Conservation (phyloP, 495 filamentous ascomycete species). For the Lichina pygmaea region DNA sequence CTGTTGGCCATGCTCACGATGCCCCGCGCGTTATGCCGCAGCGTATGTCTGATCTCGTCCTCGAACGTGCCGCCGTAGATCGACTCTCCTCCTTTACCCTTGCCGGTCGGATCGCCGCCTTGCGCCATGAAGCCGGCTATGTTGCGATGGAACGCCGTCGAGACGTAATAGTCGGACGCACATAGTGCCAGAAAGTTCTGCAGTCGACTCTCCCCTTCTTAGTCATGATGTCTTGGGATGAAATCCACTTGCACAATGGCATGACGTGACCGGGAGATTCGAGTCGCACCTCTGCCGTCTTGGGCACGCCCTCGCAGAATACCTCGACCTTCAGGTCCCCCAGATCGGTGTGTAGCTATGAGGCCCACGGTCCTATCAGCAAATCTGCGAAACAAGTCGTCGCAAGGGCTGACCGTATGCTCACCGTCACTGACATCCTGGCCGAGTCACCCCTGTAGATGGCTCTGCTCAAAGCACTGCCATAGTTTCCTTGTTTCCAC, state of each 20-base stretch:
- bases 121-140: constrained; percentile 82
- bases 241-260: neutral
- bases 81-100: constrained; percentile 41
- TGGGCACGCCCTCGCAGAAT: constrained; percentile 82
- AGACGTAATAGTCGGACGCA: constrained; percentile 62
- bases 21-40: constrained; percentile 68
- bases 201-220: neutral
- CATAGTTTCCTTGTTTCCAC: too few relatives aligned
- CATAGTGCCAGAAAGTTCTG: constrained; percentile 94
- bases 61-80: constrained; percentile 70
- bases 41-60: constrained; percentile 70
- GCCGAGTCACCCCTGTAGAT: neutral
- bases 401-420: neutral
- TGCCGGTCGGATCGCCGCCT: constrained; percentile 64
- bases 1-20: constrained; percentile 85
- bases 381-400: too few relatives aligned
- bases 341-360: constrained; percentile 60
- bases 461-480: too few relatives aligned
- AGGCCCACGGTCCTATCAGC: too few relatives aligned
- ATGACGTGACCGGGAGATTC: neutral
- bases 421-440: neutral
- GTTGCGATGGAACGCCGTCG: constrained; percentile 67
- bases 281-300: constrained; percentile 44
- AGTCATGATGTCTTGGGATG: too few relatives aligned
- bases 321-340: constrained; percentile 90